Conservation (phyloP, 768 basidiomycete species). For the Floccularia luteovirens region DNA sequence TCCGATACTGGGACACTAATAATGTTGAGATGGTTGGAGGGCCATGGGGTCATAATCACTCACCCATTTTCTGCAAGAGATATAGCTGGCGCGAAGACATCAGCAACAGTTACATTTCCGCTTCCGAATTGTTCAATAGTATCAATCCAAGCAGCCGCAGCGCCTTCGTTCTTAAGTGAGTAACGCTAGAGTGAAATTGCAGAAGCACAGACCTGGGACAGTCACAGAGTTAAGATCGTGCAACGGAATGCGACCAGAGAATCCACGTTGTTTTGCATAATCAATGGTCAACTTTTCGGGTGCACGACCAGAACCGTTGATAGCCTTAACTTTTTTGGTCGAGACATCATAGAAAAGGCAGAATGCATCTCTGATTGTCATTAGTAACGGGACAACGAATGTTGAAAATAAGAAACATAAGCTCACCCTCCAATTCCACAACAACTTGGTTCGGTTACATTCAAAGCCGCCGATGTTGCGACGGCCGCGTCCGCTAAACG, state of each 20-base stretch:
- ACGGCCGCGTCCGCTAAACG: slow-evolving; percentile 84
- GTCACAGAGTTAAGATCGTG: slow-evolving; percentile 89
- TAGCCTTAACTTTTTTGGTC: slow-evolving; percentile 72
- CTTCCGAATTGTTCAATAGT: slow-evolving; percentile 79
- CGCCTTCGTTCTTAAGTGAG: slow-evolving; percentile 36
- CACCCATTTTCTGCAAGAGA: slow-evolving; percentile 88
- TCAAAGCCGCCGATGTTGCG: slow-evolving; percentile 86
- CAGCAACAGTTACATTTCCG: slow-evolving; percentile 51
- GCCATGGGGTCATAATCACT: too few relatives aligned
- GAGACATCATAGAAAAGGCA: slow-evolving; percentile 89
- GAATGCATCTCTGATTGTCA: slow-evolving; percentile 65
- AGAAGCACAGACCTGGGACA: slow-evolving; percentile 50
- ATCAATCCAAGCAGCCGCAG: slow-evolving; percentile 95
- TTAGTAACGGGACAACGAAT: slow-evolving; percentile 3
- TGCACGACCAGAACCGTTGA: slow-evolving; percentile 90
- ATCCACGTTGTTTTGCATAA: slow-evolving; percentile 60
- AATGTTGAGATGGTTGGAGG: slow-evolving; percentile 1
- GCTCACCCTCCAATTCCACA: slow-evolving; percentile 96
- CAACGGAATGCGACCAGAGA: slow-evolving; percentile 67
- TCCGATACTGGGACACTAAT: slow-evolving; percentile 85
- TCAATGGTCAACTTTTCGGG: slow-evolving; percentile 76
- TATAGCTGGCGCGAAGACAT: slow-evolving; percentile 86
- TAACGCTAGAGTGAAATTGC: slow-evolving; percentile 1
- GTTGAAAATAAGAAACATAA: slow-evolving; percentile 11
- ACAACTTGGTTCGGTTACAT: slow-evolving; percentile 81